These are phyloP conservation scores for Mallotus nudiflorus DNA, from an alignment of 345 rosid genomes.

Conservation along the genomic window DNA sequence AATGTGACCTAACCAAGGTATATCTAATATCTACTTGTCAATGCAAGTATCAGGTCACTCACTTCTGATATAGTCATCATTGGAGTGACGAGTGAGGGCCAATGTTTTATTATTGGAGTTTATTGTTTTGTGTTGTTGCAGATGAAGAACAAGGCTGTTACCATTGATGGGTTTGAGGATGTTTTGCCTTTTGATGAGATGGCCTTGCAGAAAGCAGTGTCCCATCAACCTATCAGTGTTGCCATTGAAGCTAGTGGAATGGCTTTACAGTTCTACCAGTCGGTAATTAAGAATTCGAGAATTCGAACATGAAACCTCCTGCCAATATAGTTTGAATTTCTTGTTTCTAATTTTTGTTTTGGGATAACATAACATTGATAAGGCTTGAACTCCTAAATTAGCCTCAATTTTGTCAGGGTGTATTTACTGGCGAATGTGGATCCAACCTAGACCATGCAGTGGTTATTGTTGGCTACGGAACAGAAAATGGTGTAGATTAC, in stretches of 20 bases:
- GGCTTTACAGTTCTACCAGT: slow-evolving; percentile 27
- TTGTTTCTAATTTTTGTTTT: too few species aligned
- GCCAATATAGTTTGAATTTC: too few species aligned
- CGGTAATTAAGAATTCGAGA: too few species aligned
- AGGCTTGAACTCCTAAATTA: too few species aligned
- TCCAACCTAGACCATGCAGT: slow-evolving; percentile 29
- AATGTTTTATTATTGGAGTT: too few species aligned
- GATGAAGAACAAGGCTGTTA: slow-evolving; percentile 21
- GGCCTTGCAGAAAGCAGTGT: slow-evolving; percentile 27
- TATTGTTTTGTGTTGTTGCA: not conserved
- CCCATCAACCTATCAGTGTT: slow-evolving; percentile 31
- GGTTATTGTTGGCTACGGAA: slow-evolving; percentile 26
- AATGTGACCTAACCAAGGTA: slow-evolving; percentile 24
- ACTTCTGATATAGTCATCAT: too few species aligned
- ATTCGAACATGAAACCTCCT: too few species aligned
- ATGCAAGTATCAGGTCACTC: too few species aligned
- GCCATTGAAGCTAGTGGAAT: slow-evolving; percentile 31
- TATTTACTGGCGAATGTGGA: slow-evolving; percentile 31
- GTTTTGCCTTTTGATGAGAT: slow-evolving; percentile 22
- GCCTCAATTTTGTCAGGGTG: slow-evolving; percentile 15
- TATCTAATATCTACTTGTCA: not conserved
- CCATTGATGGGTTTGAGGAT: slow-evolving; percentile 28
- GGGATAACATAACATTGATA: too few species aligned
- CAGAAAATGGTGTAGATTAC: slow-evolving; percentile 21
- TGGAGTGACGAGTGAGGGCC: too few species aligned